Conservation (phyloP, 352 stramenopile genomes). For the Phytopythium chamaehyphon region DNA sequence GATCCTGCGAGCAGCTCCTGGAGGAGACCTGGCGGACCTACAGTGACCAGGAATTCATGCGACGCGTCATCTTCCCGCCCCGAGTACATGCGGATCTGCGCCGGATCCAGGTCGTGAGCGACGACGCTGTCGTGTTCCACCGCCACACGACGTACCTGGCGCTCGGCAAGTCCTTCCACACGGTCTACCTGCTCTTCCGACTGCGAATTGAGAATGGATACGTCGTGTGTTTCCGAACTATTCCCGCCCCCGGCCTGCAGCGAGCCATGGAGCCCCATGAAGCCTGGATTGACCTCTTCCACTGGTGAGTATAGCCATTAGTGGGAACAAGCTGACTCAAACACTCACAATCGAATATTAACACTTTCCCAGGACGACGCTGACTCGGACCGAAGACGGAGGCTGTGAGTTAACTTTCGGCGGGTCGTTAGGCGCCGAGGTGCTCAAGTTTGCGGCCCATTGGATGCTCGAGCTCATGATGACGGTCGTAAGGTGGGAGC, state of each 20-base stretch:
- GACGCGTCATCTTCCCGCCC: conserved; percentile 42
- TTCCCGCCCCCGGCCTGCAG: conserved; percentile 44
- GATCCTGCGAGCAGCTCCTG: conserved; percentile 33
- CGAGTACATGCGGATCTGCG: conserved; percentile 40
- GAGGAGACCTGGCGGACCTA: conserved; percentile 45
- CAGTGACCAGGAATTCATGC: conserved; percentile 43
- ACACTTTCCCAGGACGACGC: conserved; percentile 21
- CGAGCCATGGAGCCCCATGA: conserved; percentile 41
- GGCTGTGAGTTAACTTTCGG: conserved; percentile 44
- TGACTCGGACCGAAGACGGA: conserved; percentile 21
- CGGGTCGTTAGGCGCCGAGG: conserved; percentile 42
- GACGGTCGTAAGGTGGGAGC: conserved; percentile 68
- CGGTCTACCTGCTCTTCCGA: conserved; percentile 67
- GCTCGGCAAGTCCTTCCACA: conserved; percentile 55
- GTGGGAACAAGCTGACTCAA: too few species aligned
- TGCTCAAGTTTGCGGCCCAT: conserved; percentile 60
- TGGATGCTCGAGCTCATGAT: conserved; percentile 82
- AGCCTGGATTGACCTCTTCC: conserved; percentile 63
- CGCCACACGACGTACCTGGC: conserved; percentile 51
- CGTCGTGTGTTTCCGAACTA: conserved; percentile 65
- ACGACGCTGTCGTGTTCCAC: conserved; percentile 47
- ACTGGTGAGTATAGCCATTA: conserved; percentile 57
- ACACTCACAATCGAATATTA: not conserved
- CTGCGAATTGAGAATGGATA: conserved; percentile 46
- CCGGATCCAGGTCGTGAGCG: conserved; percentile 43